Conservation (phyloP, 2,329 filamentous ascomycete genomes). For the Alternaria burnsii region DNA sequence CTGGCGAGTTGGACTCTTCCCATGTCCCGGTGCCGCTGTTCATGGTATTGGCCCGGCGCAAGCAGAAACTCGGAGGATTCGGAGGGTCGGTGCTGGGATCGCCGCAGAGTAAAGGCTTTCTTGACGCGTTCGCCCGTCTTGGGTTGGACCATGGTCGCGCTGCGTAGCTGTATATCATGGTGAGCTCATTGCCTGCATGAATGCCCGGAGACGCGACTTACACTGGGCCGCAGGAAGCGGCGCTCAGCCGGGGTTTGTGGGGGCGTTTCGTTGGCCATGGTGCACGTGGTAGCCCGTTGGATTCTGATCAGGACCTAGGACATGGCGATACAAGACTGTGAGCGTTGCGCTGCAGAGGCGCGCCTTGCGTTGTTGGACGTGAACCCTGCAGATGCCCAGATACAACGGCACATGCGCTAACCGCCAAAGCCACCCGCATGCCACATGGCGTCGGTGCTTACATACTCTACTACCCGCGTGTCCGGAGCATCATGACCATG, state of each 20-base stretch:
- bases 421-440: conserved; percentile 20
- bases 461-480: neutral
- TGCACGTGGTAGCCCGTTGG: conserved; percentile 5
- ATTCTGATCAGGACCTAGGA: conserved; percentile 13
- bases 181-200: conserved; percentile 24
- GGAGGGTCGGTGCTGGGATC: conserved; percentile 53
- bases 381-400: conserved; percentile 25
- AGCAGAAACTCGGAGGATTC: conserved; percentile 53
- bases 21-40: conserved; percentile 41
- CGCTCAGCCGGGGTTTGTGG: conserved; percentile 43
- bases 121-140: conserved; percentile 84
- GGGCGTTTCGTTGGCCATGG: conserved; percentile 41
- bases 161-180: conserved; percentile 66
- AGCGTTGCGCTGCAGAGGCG: conserved; percentile 8
- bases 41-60: conserved; percentile 39
- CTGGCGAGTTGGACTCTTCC: conserved; percentile 46
- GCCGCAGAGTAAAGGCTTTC: conserved; percentile 78
- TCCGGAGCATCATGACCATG: neutral
- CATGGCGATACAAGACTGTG: conserved; percentile 14
- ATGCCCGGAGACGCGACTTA: conserved; percentile 31
- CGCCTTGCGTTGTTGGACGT: conserved; percentile 5
- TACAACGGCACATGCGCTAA: conserved; percentile 25
- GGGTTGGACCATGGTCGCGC: conserved; percentile 87
- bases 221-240: conserved; percentile 49
- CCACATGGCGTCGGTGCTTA: neutral